Percentiles rank a stretch among this genome's conserved stretches.
phyloP scores from a whole-genome alignment of 2,329 filamentous ascomycete species.

The Fusarium hostae region DNA sequence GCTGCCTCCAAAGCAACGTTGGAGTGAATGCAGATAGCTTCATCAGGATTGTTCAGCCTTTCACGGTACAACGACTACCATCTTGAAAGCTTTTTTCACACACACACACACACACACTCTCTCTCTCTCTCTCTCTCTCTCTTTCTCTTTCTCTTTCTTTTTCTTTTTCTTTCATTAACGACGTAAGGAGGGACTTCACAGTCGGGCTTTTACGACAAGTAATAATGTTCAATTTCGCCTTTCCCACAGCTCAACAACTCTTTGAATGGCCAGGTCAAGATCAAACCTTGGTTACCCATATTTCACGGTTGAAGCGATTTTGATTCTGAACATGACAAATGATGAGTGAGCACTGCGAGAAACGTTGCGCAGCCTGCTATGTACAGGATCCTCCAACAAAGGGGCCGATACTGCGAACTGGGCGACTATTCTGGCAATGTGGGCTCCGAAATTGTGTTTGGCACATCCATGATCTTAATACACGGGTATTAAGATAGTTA shows the following conservation, averaged over 20 bases:
- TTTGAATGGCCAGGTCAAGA: neutral
- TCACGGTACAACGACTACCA: constrained; percentile 12
- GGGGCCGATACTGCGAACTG: constrained; percentile 37
- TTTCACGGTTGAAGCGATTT: constrained; percentile 34
- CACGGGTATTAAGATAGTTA: constrained; percentile 43
- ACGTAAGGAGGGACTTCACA: constrained; percentile 11
- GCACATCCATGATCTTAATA: constrained; percentile 45
- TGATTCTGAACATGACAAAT: constrained; percentile 36
- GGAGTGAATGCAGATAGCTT: constrained; percentile 35
- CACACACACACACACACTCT: neutral
- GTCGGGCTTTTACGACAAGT: neutral
- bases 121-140: constrained; percentile 6
- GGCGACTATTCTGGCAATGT: constrained; percentile 35
- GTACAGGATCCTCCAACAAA: constrained; percentile 35
- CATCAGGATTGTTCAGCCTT: constrained; percentile 25
- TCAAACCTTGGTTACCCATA: neutral
- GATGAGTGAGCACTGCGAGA: constrained; percentile 32
- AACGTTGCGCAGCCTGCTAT: constrained; percentile 20
- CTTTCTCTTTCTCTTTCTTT: neutral
- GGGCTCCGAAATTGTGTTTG: constrained; percentile 47
- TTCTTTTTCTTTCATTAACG: constrained; percentile 1
- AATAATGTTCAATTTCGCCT: constrained; percentile 11
- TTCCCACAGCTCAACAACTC: neutral
- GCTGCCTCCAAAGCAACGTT: constrained; percentile 35
- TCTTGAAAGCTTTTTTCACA: constrained; percentile 8